Evolutionary conservation across 371 early-diverging fungal genomes (phyloP).

Genomic region (Thermomucor indicae-seudaticae): DNA sequence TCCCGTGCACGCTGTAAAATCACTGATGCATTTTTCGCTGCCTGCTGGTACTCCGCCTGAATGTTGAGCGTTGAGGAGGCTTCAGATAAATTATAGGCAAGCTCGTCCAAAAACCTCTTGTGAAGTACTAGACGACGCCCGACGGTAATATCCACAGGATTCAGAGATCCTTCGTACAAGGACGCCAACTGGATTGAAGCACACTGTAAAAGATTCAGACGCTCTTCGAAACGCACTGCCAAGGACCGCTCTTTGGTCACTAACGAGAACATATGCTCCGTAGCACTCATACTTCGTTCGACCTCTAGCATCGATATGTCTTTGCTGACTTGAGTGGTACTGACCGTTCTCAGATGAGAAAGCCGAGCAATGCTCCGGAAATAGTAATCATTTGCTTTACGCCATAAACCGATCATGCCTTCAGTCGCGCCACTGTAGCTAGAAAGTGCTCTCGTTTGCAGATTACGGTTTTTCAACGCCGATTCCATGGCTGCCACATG

Average conservation of each 20-base stretch:
- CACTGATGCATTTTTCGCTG: slow-evolving; percentile 1
- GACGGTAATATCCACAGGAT: too few relatives aligned
- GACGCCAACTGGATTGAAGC: slow-evolving; percentile 15
- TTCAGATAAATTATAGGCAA: slow-evolving; percentile 34
- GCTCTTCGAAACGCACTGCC: slow-evolving; percentile 28
- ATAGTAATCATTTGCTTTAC: slow-evolving; percentile 69
- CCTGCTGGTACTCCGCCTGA: slow-evolving; percentile 13
- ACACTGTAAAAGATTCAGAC: slow-evolving; percentile 31
- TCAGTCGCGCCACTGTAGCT: slow-evolving; percentile 17
- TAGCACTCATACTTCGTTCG: slow-evolving; percentile 64
- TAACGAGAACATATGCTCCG: slow-evolving; percentile 68
- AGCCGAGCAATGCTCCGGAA: slow-evolving; percentile 68
- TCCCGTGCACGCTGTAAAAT: slow-evolving; percentile 14
- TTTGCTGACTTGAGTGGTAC: slow-evolving; percentile 51
- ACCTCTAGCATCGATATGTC: slow-evolving; percentile 75
- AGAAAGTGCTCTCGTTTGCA: slow-evolving; percentile 19
- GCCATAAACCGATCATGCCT: slow-evolving; percentile 46
- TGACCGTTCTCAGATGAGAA: slow-evolving; percentile 57
- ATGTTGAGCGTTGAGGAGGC: slow-evolving; percentile 18
- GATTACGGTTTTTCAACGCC: slow-evolving; percentile 21
- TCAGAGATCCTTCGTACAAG: neutral
- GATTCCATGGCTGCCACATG: slow-evolving; percentile 27
- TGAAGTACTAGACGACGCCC: slow-evolving; percentile 28
- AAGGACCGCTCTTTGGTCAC: slow-evolving; percentile 57
- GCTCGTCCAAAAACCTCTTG: slow-evolving; percentile 47